Conservation (phyloP, 2,329 filamentous ascomycete genomes). For the Botryotinia narcissicola region DNA sequence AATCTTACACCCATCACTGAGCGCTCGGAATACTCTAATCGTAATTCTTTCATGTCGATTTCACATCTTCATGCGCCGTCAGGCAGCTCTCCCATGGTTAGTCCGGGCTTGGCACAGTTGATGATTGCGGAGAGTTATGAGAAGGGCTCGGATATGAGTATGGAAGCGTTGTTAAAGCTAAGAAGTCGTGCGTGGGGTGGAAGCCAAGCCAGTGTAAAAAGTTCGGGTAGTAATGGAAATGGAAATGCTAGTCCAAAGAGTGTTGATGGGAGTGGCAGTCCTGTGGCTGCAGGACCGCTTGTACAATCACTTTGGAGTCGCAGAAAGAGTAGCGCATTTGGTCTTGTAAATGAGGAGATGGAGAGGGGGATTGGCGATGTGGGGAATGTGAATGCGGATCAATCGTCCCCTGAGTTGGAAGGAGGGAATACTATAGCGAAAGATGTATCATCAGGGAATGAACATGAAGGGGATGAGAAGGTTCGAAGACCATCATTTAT, state of each 20-base stretch:
- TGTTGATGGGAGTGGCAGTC: conserved; percentile 32
- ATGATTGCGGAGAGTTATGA: conserved; percentile 55
- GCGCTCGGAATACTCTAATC: conserved; percentile 90
- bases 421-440: background rate
- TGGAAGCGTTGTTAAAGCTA: conserved; percentile 67
- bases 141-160: conserved; percentile 60
- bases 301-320: background rate
- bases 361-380: conserved; percentile 23
- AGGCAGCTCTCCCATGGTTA: conserved; percentile 49
- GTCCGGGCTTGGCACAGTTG: conserved; percentile 74
- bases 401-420: conserved; percentile 21
- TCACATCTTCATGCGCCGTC: conserved; percentile 41
- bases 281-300: conserved; percentile 24
- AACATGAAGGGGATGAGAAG: conserved; percentile 36
- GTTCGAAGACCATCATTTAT: background rate
- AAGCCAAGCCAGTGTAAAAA: conserved; percentile 70
- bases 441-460: background rate
- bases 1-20: conserved; percentile 96
- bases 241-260: conserved; percentile 38
- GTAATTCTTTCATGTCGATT: conserved; percentile 73
- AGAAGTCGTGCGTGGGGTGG: conserved; percentile 77
- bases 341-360: conserved; percentile 19
- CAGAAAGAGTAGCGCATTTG: conserved; percentile 17
- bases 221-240: conserved; percentile 44
- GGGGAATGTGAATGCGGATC: background rate